These are phyloP conservation scores for Aspergillus wentii DNA, from an alignment of 495 filamentous ascomycete species.

Conservation along the genomic window DNA sequence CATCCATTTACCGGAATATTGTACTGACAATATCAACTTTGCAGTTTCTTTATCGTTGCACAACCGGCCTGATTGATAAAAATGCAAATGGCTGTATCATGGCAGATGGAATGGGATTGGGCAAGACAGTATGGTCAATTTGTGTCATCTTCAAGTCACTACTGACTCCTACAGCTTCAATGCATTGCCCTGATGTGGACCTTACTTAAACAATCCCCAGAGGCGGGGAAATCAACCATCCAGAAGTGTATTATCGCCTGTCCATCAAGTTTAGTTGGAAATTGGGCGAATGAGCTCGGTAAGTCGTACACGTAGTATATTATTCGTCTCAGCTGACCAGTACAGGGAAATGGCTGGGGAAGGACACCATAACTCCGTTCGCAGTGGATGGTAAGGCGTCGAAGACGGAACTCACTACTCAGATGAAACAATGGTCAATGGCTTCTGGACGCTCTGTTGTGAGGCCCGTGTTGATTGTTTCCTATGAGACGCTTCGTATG, in stretches of 20 bases:
- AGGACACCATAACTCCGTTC: conserved; percentile 87
- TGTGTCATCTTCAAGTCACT: conserved; percentile 3
- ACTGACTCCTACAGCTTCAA: conserved; percentile 53
- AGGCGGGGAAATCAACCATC: conserved; percentile 88
- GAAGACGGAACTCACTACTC: conserved; percentile 84
- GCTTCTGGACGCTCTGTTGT: conserved; percentile 85
- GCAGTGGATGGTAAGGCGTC: conserved; percentile 95
- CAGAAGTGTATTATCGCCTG: conserved; percentile 99
- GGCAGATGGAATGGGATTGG: conserved; percentile 98
- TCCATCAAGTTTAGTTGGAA: conserved; percentile 91
- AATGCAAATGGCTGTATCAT: conserved; percentile 98
- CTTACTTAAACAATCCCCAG: conserved; percentile 88
- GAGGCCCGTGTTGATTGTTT: conserved; percentile 97
- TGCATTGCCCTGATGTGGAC: conserved; percentile 91
- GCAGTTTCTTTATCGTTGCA: conserved; percentile 86
- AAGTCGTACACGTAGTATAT: conserved; percentile 9
- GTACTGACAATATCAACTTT: conserved; percentile 4
- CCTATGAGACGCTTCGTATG: conserved; percentile 91
- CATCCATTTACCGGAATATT: too few species aligned
- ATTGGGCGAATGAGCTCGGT: conserved; percentile 91
- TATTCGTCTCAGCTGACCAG: conserved; percentile 6
- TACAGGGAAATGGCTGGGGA: conserved; percentile 87
- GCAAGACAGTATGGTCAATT: conserved; percentile 68
- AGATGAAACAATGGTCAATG: conserved; percentile 93
- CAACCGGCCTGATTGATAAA: conserved; percentile 87